phyloP scores from a whole-genome alignment of 805 yeast species.

The Priceomyces melissophilus region DNA sequence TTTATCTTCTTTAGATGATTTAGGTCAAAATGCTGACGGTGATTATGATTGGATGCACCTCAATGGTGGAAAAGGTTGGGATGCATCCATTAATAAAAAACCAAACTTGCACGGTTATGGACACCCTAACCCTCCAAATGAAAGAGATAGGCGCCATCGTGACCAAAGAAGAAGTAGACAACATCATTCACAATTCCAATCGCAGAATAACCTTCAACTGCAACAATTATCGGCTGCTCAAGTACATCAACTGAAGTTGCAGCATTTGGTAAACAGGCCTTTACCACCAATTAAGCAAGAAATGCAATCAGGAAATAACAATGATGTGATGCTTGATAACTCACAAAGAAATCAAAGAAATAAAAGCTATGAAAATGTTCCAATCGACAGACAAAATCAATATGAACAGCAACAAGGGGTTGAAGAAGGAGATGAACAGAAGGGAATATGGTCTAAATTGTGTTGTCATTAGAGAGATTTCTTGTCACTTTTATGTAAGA shows the following conservation, averaged over 20 bases:
- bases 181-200: slow-evolving; percentile 25
- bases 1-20: slow-evolving; percentile 53
- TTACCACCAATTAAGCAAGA: slow-evolving; percentile 48
- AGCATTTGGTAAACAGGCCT: slow-evolving; percentile 46
- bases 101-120: slow-evolving; percentile 84
- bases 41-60: slow-evolving; percentile 80
- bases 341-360: slow-evolving; percentile 18
- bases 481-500: not conserved
- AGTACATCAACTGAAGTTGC: slow-evolving; percentile 47
- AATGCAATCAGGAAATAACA: slow-evolving; percentile 18
- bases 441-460: slow-evolving; percentile 41
- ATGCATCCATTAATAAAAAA: slow-evolving; percentile 67
- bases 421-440: slow-evolving; percentile 29
- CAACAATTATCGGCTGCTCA: slow-evolving; percentile 44
- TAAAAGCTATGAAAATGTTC: slow-evolving; percentile 20
- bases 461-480: slow-evolving; percentile 32
- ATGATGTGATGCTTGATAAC: slow-evolving; percentile 18
- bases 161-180: slow-evolving; percentile 45
- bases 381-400: slow-evolving; percentile 20
- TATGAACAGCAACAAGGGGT: slow-evolving; percentile 39
- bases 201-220: slow-evolving; percentile 18
- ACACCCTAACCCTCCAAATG: slow-evolving; percentile 58
- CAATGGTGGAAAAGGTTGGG: slow-evolving; percentile 82
- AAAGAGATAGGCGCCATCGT: slow-evolving; percentile 44
- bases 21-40: slow-evolving; percentile 61